Evolutionary conservation across 2,329 filamentous ascomycete species (phyloP).

Genomic region (Botrytis pseudocinerea): DNA sequence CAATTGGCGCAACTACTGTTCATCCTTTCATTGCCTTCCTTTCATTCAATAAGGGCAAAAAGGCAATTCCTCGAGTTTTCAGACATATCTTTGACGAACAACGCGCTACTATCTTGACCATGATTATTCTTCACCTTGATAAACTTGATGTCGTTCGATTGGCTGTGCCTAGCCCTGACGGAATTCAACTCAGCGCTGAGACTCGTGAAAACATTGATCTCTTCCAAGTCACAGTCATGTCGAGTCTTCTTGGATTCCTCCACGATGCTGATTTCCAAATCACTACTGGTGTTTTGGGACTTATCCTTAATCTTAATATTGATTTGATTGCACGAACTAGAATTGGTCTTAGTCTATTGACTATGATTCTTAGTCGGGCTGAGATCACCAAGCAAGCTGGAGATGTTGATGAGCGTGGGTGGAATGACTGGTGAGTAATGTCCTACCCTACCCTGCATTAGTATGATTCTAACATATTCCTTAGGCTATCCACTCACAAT

Average conservation of each 20-base stretch:
- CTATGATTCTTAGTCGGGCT: constrained; percentile 90
- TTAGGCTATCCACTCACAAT: constrained; percentile 75
- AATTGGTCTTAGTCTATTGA: constrained; percentile 85
- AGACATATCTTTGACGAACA: constrained; percentile 90
- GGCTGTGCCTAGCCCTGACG: constrained; percentile 71
- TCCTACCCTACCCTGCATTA: neutral
- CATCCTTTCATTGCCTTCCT: constrained; percentile 97
- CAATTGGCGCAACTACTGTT: constrained; percentile 71
- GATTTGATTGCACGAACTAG: constrained; percentile 82
- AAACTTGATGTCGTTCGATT: constrained; percentile 85
- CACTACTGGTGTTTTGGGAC: constrained; percentile 82
- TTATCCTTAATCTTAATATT: constrained; percentile 81
- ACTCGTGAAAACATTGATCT: constrained; percentile 91
- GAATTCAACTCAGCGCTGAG: constrained; percentile 69
- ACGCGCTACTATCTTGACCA: constrained; percentile 90
- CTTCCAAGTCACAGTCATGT: constrained; percentile 86
- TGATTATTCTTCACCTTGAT: constrained; percentile 93
- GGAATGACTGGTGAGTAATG: constrained; percentile 70
- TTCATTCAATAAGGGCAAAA: constrained; percentile 94
- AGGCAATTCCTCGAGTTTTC: constrained; percentile 92
- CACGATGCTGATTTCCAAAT: constrained; percentile 89
- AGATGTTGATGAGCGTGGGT: constrained; percentile 67
- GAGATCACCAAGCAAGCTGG: constrained; percentile 87
- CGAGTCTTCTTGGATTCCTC: constrained; percentile 84
- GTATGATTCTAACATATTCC: constrained; percentile 39